Evolutionary conservation across 345 rosid genomes (phyloP), one percentile per base, ranked within the genome.

Genomic region (Sonneratia caseolaris): DNA sequence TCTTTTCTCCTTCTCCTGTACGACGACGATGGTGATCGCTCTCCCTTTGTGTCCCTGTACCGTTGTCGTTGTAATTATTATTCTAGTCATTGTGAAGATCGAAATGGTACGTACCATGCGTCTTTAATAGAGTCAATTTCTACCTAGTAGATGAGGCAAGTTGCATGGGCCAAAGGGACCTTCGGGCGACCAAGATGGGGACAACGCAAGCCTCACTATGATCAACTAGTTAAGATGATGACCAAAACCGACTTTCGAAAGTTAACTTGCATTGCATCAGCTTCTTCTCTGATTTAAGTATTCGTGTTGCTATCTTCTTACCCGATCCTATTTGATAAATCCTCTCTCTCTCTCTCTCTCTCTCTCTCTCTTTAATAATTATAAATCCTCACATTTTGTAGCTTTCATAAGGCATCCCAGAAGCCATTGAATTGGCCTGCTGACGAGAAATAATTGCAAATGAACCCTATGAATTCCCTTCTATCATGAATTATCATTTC

Each of bases 141-240:
- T 27, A 27, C 32, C 32, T 27, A 27, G 32, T 27, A 27, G 32
- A 27, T 27, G 32, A 27, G 32, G 32, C 32, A 27, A 27, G 32
- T 27, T 27, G 32, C 7, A 42, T 42, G 45, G 45, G 45, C 45
- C 45, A 42, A 27, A 42, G 45, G 45, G 45, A 42, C 45, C 45
- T 42, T 42, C 45, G 10, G 45, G 7, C 45, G 5, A 9, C 45
- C 45, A 42, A 42, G 5, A 42, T 42, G 10, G 45, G 45, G 32
- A 27, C 32, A 27, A 27, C 32, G 91, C 83, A 89, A 85, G 84
- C 91, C 91, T 21, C 94, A 87, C 83, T 89, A 87, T 68, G 82
- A 89, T 82, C 94, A 87, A 73, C 82, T 89, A 40, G 85, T 87
- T 71, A 87, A 85, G 85, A 87, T 75, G 91, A 87, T 90, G 85